Conservation (phyloP, 2,329 filamentous ascomycete genomes). For the Fusarium circinatum region DNA sequence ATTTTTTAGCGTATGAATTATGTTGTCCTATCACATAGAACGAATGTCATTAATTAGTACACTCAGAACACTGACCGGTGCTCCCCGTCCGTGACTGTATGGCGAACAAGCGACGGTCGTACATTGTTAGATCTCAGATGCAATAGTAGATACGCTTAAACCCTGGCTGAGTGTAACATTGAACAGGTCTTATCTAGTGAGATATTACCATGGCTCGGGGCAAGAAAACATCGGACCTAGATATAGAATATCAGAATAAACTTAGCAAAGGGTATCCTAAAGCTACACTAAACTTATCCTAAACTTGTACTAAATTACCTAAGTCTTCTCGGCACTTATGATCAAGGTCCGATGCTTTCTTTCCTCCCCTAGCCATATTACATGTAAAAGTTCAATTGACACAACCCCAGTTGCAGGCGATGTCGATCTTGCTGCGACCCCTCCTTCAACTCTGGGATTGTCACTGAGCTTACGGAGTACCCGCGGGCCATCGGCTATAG, state of each 20-base stretch:
- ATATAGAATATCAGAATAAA: no score
- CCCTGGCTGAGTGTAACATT: accelerated
- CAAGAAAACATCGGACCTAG: no score
- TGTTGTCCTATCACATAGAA: accelerated
- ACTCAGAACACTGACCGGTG: neutral
- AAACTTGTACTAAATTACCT: no score
- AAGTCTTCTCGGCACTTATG: no score
- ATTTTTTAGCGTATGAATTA: neutral
- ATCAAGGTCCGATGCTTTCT: no score
- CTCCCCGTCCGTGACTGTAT: accelerated
- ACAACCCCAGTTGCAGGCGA: neutral
- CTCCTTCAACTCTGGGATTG: neutral
- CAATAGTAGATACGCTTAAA: no score
- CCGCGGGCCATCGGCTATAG: neutral
- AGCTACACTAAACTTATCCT: no score
- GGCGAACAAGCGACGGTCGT: accelerated
- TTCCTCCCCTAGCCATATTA: no score
- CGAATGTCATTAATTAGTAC: neutral
- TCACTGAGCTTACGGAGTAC: neutral
- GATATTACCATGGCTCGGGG: no score
- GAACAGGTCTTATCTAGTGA: neutral
- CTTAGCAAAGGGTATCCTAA: no score
- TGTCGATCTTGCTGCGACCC: neutral
- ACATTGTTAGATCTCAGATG: no score
- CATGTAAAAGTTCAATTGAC: neutral